phyloP scores from a whole-genome alignment of 2,329 filamentous ascomycete species.

The Alternaria rosae region DNA sequence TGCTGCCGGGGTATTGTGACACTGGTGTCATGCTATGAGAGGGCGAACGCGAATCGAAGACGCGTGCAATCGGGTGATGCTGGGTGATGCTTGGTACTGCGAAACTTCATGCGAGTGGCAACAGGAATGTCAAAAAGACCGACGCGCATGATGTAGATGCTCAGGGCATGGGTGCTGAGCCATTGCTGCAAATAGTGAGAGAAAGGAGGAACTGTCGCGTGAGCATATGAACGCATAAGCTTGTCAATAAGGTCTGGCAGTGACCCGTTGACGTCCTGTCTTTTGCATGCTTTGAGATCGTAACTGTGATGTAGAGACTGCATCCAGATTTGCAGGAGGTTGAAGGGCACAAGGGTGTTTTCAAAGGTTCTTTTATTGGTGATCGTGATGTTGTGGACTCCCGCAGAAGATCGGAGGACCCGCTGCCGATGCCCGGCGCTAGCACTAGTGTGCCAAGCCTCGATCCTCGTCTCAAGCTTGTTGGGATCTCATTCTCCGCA shows the following conservation, averaged over 20 bases:
- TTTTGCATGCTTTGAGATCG: not conserved
- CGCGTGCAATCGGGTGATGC: not conserved
- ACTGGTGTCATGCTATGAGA: too few species aligned
- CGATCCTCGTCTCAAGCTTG: not conserved
- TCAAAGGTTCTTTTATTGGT: not conserved
- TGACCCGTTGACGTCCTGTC: not conserved
- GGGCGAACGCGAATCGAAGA: not conserved
- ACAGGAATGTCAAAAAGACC: not conserved
- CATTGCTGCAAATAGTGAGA: not conserved
- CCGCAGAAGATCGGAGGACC: not conserved
- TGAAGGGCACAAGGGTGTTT: not conserved
- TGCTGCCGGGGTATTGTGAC: too few species aligned
- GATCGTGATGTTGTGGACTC: not conserved
- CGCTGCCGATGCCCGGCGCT: not conserved
- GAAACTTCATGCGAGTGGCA: not conserved
- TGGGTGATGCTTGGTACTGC: not conserved
- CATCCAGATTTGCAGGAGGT: not conserved
- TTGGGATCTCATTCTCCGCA: not conserved
- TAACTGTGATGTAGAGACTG: not conserved
- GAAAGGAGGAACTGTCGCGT: not conserved
- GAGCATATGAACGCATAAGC: not conserved
- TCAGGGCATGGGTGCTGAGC: rapidly evolving
- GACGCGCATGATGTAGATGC: not conserved
- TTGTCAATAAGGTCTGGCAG: not conserved
- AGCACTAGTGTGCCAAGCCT: not conserved